phyloP scores from a whole-genome alignment of 202 grass and related monocot genomes.

The Carex arenaria region DNA sequence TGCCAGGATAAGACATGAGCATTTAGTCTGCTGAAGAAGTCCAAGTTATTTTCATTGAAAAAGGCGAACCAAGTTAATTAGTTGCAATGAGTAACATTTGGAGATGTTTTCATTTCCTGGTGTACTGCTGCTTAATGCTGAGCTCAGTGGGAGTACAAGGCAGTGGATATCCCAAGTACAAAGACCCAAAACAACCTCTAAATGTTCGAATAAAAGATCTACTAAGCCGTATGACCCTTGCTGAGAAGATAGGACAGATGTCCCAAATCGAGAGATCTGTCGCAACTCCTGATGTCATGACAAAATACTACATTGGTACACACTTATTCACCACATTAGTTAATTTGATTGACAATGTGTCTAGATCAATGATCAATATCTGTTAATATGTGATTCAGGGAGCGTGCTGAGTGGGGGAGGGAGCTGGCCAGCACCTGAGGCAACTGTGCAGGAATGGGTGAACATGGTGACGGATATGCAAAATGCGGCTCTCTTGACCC shows the following conservation, averaged over 20 bases:
- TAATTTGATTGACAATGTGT: not conserved
- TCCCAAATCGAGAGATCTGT: slow-evolving; percentile 71
- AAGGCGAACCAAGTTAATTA: not conserved
- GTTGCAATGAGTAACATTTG: not conserved
- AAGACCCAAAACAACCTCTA: slow-evolving; percentile 62
- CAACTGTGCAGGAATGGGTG: slow-evolving; percentile 52
- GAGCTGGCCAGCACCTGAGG: slow-evolving; percentile 50
- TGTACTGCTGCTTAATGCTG: slow-evolving; percentile 15
- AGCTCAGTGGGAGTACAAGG: slow-evolving; percentile 10
- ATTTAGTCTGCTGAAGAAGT: not conserved
- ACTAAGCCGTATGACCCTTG: slow-evolving; percentile 72
- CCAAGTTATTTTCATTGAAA: not conserved
- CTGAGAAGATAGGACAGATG: slow-evolving; percentile 95
- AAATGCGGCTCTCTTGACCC: slow-evolving; percentile 57
- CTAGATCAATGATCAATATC: not conserved
- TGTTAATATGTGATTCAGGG: slow-evolving; percentile 39
- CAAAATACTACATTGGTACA: slow-evolving; percentile 74
- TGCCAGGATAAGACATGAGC: not conserved
- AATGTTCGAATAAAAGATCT: slow-evolving; percentile 56
- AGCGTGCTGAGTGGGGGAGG: slow-evolving; percentile 84
- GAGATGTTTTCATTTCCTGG: slow-evolving; percentile 1
- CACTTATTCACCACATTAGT: not conserved
- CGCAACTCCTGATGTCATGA: slow-evolving; percentile 47
- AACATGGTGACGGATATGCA: slow-evolving; percentile 64
- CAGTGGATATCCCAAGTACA: slow-evolving; percentile 52